Base-by-base conservation (phyloP, 23 red algal species). In the Gracilaria vermiculophylla region DNA sequence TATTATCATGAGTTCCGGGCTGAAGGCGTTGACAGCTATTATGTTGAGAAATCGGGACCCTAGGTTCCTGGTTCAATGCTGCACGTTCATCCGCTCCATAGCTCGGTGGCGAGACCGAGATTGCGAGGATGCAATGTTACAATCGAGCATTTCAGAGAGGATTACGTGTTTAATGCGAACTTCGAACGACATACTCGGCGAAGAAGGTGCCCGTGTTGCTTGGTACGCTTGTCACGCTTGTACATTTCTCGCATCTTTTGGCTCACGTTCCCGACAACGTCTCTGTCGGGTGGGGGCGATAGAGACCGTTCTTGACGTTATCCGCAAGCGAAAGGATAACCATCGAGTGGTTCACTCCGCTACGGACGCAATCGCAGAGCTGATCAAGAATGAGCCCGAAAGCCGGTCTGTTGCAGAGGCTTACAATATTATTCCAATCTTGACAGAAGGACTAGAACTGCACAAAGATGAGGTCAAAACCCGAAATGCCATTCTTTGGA, bases 1-100 rank as follows among this genome's bases (percentile, higher is more conserved):
- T 29, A 78, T 88, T 48, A 77, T 88, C 31, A 88, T 88, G 84
- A 88, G 84, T 65, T 88, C 69, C 33, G 84, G 69, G 2, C 52
- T 88, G 47, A 73, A 76, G 32, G 84, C 70, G 3, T 69, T 88
- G 43, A 70, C 84, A 10, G 70, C 62, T 9, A 78, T 78, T 54
- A 88, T 88, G 84, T 45, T 88, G 35, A 40, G 84, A 19, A 88
- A 88, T 53, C 49, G 52, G 7, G 84, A 88, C 16, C 84, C 70
- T 7, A 39, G 69, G 35, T 78, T 88, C 32, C 69, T 78, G 13
- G 69, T 88, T 21, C 84, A 77, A 29, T 88, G 84, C 33, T 88
- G 84, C 53, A 49, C 37, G 15, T 88, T 88, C 51, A 54, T 88
- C 40, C 69, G 69, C 0, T 28, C 84, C 15, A 77, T 78, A 20